These are phyloP conservation scores for Dictyostelium intermedium DNA, from an alignment of 78 protist genomes.

Conservation along the genomic window DNA sequence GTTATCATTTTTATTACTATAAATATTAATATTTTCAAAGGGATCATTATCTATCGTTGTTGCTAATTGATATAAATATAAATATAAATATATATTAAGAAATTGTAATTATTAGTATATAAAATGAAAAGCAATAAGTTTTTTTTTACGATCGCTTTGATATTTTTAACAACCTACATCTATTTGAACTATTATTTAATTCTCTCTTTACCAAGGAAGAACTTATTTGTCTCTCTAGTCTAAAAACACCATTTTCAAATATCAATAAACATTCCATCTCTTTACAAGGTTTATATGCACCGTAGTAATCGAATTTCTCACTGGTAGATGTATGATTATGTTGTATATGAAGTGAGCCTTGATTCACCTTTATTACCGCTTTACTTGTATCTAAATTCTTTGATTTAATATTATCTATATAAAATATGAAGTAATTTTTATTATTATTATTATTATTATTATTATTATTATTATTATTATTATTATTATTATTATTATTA, in stretches of 20 bases:
- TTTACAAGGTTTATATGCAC: conserved; percentile 34
- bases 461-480: not conserved
- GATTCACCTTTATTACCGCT: not conserved
- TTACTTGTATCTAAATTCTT: conserved; percentile 12
- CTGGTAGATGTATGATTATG: conserved; percentile 10
- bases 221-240: conserved; percentile 30
- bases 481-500: not conserved
- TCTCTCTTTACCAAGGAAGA: conserved; percentile 6
- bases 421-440: no score
- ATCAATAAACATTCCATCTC: conserved; percentile 36
- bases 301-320: conserved; percentile 29
- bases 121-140: not conserved
- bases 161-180: not conserved
- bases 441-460: not conserved
- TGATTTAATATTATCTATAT: conserved; percentile 22
- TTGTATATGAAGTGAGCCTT: conserved; percentile 5
- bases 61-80: no score
- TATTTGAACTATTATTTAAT: not conserved
- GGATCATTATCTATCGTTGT: not conserved
- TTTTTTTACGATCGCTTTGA: not conserved
- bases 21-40: not conserved
- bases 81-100: no score
- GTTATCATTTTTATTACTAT: not conserved
- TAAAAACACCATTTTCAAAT: conserved; percentile 61
- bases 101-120: no score